These are phyloP conservation scores for Tolypocladium capitatum DNA, from an alignment of 2,329 filamentous ascomycete species.

Conservation along the genomic window DNA sequence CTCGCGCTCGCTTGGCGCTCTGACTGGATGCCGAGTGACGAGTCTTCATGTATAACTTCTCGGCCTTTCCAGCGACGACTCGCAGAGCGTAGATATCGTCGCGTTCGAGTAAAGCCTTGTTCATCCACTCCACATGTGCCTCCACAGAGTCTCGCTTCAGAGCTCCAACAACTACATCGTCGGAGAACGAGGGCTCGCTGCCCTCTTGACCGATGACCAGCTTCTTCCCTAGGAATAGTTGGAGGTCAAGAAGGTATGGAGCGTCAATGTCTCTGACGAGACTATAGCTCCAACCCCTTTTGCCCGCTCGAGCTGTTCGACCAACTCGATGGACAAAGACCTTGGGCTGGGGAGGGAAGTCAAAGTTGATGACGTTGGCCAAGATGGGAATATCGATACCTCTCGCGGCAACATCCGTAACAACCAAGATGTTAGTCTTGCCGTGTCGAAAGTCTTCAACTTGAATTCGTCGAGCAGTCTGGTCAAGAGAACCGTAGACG, in stretches of 20 bases:
- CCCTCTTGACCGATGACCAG: constrained; percentile 61
- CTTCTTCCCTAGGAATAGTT: constrained; percentile 82
- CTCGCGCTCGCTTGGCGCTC: constrained; percentile 77
- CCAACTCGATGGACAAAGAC: constrained; percentile 94
- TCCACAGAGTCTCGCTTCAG: constrained; percentile 63
- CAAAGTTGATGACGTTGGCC: constrained; percentile 97
- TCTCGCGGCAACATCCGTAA: constrained; percentile 90
- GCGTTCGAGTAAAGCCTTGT: constrained; percentile 62
- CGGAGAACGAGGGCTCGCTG: constrained; percentile 54
- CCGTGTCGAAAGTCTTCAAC: constrained; percentile 82
- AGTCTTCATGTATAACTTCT: constrained; percentile 83
- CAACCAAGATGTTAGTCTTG: constrained; percentile 78
- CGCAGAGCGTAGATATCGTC: constrained; percentile 60
- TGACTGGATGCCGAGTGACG: constrained; percentile 81
- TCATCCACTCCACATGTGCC: constrained; percentile 67
- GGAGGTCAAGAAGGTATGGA: constrained; percentile 84
- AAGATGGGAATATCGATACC: constrained; percentile 96
- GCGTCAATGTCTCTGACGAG: constrained; percentile 77
- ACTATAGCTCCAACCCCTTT: constrained; percentile 90
- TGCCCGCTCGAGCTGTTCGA: constrained; percentile 85
- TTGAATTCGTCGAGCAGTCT: constrained; percentile 82
- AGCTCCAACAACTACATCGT: constrained; percentile 73
- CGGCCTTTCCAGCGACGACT: constrained; percentile 69
- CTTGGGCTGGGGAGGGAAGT: constrained; percentile 93
- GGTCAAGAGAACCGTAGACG: constrained; percentile 88